phyloP scores from a whole-genome alignment of 148 eudicot species.

The Pharnaceum exiguum region DNA sequence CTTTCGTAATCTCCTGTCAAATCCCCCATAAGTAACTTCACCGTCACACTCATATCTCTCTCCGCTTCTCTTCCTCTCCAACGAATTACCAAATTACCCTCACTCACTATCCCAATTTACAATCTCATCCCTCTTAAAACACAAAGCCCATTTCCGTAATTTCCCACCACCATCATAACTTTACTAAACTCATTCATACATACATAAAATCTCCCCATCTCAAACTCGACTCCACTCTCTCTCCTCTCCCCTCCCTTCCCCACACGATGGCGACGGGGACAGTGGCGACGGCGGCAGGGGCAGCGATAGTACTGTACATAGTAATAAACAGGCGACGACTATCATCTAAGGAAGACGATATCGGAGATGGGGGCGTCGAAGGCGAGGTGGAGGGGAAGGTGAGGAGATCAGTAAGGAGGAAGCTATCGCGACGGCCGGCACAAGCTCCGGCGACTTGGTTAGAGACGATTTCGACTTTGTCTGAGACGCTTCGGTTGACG shows the following conservation, averaged over 20 bases:
- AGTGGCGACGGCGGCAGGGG: slow-evolving; percentile 85
- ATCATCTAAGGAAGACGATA: no score
- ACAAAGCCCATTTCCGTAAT: not conserved
- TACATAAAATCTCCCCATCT: no score
- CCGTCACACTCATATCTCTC: no score
- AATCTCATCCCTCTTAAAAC: not conserved
- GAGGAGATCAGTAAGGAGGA: slow-evolving; percentile 46
- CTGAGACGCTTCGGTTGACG: slow-evolving; percentile 83
- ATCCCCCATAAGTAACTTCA: no score
- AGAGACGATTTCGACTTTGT: slow-evolving; percentile 66
- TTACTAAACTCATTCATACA: no score
- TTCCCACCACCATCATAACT: not conserved
- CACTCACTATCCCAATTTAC: no score
- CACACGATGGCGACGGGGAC: slow-evolving; percentile 64
- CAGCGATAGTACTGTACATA: slow-evolving; percentile 57
- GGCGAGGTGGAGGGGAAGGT: slow-evolving; percentile 31
- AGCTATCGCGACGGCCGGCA: slow-evolving; percentile 64
- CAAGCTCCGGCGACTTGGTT: slow-evolving; percentile 97
- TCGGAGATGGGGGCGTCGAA: slow-evolving; percentile 23
- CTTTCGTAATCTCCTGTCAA: no score
- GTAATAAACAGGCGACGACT: slow-evolving; percentile 52
- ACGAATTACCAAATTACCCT: no score
- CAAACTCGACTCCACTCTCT: not conserved
- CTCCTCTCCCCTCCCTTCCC: not conserved
- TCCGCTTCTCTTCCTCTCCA: no score